Evolutionary conservation across 2,329 filamentous ascomycete species (phyloP).

Genomic region (Aspergillus chevalieri): DNA sequence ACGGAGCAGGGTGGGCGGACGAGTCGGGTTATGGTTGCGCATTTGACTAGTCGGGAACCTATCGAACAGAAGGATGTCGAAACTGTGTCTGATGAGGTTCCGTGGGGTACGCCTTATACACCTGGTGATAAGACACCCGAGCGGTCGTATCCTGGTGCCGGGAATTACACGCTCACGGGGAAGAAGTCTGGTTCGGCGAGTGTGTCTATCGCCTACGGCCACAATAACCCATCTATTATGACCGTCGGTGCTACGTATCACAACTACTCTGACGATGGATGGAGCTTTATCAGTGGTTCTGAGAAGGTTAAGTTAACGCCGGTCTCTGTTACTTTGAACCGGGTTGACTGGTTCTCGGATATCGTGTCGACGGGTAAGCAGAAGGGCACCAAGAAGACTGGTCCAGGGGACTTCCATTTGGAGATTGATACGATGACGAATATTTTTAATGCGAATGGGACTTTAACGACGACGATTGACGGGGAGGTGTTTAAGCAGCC

Average conservation of each 20-base stretch:
- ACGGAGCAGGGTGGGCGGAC: conserved; percentile 34
- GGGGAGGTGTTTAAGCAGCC: conserved; percentile 36
- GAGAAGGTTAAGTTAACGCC: conserved; percentile 29
- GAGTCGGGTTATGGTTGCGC: conserved; percentile 40
- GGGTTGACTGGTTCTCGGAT: conserved; percentile 37
- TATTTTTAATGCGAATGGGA: conserved; percentile 39
- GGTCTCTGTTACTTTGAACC: conserved; percentile 17
- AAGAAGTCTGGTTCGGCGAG: conserved; percentile 8
- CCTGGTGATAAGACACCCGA: conserved; percentile 5
- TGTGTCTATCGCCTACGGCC: conserved; percentile 1
- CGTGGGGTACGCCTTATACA: conserved; percentile 12
- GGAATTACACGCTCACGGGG: conserved; percentile 14
- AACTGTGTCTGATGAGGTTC: conserved; percentile 15
- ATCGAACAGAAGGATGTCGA: conserved; percentile 13
- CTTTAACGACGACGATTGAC: conserved; percentile 33
- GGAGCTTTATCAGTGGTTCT: conserved; percentile 26
- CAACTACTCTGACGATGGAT: conserved; percentile 33
- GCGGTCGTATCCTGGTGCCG: neutral
- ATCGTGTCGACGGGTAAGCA: conserved; percentile 27
- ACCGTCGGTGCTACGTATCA: conserved; percentile 31
- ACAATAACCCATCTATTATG: conserved; percentile 6
- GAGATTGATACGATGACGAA: conserved; percentile 35
- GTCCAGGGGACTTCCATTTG: conserved; percentile 35
- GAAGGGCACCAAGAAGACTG: conserved; percentile 34
- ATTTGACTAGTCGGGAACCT: conserved; percentile 28